Conservation (phyloP, 305 asterid species). For the Coffea humblotiana region DNA sequence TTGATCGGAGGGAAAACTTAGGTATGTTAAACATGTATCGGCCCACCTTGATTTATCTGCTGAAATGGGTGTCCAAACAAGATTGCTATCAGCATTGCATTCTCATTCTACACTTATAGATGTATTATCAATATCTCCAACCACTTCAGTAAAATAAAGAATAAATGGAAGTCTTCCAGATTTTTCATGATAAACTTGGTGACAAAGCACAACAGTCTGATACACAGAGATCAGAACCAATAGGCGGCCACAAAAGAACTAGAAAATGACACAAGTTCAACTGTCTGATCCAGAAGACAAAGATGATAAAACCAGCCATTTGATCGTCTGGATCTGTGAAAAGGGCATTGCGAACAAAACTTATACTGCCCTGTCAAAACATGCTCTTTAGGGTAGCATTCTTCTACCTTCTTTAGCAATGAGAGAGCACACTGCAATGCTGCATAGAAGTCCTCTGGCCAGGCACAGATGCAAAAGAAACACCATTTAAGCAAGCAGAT, state of each 20-base stretch:
- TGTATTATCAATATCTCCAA: slow-evolving; percentile 64
- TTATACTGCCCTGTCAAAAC: slow-evolving; percentile 70
- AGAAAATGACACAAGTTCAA: slow-evolving; percentile 49
- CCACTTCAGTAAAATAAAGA: slow-evolving; percentile 70
- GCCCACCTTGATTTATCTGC: slow-evolving; percentile 47
- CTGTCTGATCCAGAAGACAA: slow-evolving; percentile 87
- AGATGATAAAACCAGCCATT: slow-evolving; percentile 95
- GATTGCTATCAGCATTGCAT: slow-evolving; percentile 35
- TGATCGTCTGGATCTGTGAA: slow-evolving; percentile 98
- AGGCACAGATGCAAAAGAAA: slow-evolving; percentile 11
- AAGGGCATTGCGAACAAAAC: slow-evolving; percentile 83
- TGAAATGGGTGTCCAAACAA: slow-evolving; percentile 67
- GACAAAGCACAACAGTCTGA: slow-evolving; percentile 37
- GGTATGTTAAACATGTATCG: slow-evolving; percentile 64
- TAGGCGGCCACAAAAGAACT: slow-evolving; percentile 84
- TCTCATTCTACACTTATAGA: slow-evolving; percentile 65
- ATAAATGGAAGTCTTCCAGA: slow-evolving; percentile 57
- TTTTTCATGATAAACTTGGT: slow-evolving; percentile 42
- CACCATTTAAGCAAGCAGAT: background rate
- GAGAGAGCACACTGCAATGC: slow-evolving; percentile 60
- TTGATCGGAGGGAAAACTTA: slow-evolving; percentile 51
- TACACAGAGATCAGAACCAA: slow-evolving; percentile 47
- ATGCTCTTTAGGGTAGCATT: slow-evolving; percentile 50
- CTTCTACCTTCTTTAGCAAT: slow-evolving; percentile 53
- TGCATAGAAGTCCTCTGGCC: slow-evolving; percentile 15